Percentiles rank a stretch among this genome's conserved stretches.
Conservation (phyloP, 441 rosid genomes). For the Viola pubescens region DNA sequence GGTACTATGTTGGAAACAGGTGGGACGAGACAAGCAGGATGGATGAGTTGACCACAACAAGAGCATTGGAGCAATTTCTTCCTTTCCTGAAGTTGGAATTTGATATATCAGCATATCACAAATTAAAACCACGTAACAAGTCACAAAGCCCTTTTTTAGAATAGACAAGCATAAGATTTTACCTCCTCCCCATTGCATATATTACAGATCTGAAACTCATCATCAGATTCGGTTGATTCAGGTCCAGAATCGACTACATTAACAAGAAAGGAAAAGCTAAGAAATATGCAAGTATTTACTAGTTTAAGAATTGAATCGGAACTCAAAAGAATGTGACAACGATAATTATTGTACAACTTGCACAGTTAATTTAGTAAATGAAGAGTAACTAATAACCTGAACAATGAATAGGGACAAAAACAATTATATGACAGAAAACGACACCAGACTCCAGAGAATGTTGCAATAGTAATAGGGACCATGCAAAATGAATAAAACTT, state of each 20-base stretch:
- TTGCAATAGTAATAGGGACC: no score
- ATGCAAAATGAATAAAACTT: neutral
- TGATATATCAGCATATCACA: neutral
- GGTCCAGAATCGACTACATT: slow-evolving; percentile 79
- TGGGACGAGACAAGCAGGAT: slow-evolving; percentile 81
- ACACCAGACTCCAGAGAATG: no score
- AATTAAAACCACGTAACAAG: slow-evolving; percentile 1
- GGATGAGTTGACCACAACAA: slow-evolving; percentile 86
- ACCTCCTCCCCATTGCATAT: slow-evolving; percentile 93
- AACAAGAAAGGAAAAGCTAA: slow-evolving; percentile 12
- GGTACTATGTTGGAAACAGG: slow-evolving; percentile 61
- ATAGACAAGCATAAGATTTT: slow-evolving; percentile 22
- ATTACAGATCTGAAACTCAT: slow-evolving; percentile 97
- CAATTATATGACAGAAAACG: no score
- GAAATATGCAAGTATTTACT: neutral
- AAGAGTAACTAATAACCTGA: neutral
- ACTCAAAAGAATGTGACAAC: neutral
- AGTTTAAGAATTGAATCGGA: neutral
- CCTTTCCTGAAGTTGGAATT: slow-evolving; percentile 60
- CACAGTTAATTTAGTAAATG: neutral
- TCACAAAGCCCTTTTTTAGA: slow-evolving; percentile 13
- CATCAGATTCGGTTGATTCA: slow-evolving; percentile 89
- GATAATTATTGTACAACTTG: neutral
- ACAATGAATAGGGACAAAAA: neutral
- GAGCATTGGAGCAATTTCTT: slow-evolving; percentile 92